Percentiles rank a stretch among this genome's conserved stretches.
Evolutionary conservation across 202 grass and related monocot species (phyloP).

Genomic region (Schoenoplectus tabernaemontani): DNA sequence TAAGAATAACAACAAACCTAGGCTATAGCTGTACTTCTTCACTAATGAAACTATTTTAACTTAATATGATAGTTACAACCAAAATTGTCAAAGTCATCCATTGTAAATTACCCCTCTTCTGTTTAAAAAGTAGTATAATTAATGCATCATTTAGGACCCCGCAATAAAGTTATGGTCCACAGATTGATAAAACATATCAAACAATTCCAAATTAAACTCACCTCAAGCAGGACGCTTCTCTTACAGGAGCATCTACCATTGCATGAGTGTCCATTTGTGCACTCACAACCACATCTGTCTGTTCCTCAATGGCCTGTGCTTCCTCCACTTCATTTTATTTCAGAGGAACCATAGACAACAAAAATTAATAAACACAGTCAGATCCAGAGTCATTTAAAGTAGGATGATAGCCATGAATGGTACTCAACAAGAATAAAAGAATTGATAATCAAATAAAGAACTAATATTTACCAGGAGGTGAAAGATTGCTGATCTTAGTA

Average conservation of each 20-base stretch:
- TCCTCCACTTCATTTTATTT: slow-evolving; percentile 17
- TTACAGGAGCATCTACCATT: background rate
- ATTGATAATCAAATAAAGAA: background rate
- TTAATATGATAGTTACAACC: background rate
- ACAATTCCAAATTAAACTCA: background rate
- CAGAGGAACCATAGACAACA: background rate
- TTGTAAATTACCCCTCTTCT: background rate
- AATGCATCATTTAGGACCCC: background rate
- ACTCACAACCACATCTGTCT: background rate
- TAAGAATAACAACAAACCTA: background rate
- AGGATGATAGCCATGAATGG: background rate
- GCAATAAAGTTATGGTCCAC: background rate
- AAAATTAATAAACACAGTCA: background rate
- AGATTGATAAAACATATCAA: background rate
- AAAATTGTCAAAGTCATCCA: background rate
- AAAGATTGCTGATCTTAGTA: background rate
- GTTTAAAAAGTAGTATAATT: background rate
- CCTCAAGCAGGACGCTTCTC: background rate
- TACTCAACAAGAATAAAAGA: background rate
- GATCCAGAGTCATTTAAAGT: background rate
- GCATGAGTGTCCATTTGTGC: background rate
- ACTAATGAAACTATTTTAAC: background rate
- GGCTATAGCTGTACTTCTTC: background rate
- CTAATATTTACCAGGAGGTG: background rate
- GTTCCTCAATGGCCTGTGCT: background rate